phyloP scores from a whole-genome alignment of 768 basidiomycete species.

The Amanita jacksonii region DNA sequence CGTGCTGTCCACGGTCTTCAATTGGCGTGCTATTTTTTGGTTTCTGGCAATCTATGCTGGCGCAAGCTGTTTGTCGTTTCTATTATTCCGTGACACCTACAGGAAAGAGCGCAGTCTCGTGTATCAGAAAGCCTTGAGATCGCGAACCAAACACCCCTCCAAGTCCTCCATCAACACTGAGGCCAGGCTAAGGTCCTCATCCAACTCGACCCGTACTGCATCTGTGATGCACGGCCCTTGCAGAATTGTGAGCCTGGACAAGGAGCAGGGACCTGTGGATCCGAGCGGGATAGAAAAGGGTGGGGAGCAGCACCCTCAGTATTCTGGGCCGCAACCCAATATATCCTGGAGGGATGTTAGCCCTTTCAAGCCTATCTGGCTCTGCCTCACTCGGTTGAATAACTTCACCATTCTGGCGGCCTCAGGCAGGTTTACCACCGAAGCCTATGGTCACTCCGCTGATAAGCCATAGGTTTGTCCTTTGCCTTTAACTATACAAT shows the following conservation, averaged over 20 bases:
- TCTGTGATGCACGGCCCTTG: slow-evolving; percentile 19
- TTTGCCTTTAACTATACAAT: slow-evolving; percentile 68
- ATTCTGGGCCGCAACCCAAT: slow-evolving; percentile 24
- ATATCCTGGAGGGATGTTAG: slow-evolving; percentile 67
- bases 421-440: slow-evolving; percentile 35
- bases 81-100: slow-evolving; percentile 78
- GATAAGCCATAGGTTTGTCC: slow-evolving; percentile 38
- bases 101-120: slow-evolving; percentile 71
- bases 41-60: slow-evolving; percentile 63
- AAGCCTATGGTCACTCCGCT: not conserved
- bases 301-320: too few species aligned
- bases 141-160: slow-evolving; percentile 20
- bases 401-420: slow-evolving; percentile 58
- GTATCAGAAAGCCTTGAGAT: slow-evolving; percentile 59
- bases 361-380: slow-evolving; percentile 52
- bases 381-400: slow-evolving; percentile 50
- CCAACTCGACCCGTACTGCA: not conserved
- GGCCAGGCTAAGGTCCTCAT: not conserved
- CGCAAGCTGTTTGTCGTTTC: slow-evolving; percentile 31
- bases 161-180: too few species aligned
- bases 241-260: slow-evolving; percentile 12
- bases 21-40: slow-evolving; percentile 81
- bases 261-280: slow-evolving; percentile 4
- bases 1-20: slow-evolving; percentile 50
- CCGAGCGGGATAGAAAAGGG: not conserved